A percentile compares a stretch with the other conserved stretches of the same genome.
phyloP scores from a whole-genome alignment of 257 asterid species.

The Solanum neorickii region DNA sequence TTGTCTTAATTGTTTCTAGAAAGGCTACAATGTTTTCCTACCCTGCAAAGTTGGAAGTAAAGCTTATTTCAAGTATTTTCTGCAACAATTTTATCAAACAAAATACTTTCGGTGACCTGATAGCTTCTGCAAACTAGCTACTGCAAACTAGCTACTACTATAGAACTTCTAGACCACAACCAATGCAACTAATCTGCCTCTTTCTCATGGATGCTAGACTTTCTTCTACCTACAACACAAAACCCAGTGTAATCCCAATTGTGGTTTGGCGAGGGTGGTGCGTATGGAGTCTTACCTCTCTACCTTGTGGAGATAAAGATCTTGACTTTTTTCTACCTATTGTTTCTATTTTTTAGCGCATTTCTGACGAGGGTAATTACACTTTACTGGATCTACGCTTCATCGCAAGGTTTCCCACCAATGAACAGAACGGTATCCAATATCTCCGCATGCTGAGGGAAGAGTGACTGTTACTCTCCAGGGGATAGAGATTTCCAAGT shows the following conservation, averaged over 20 bases:
- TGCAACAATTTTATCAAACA: neutral
- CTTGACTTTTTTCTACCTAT: neutral
- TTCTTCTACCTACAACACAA: neutral
- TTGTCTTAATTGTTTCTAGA: neutral
- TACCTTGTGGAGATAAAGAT: neutral
- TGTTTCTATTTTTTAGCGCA: neutral
- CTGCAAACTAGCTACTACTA: neutral
- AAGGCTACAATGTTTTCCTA: neutral
- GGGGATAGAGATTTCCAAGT: neutral
- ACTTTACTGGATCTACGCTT: neutral
- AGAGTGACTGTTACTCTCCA: neutral
- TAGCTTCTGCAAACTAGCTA: neutral
- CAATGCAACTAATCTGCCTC: neutral
- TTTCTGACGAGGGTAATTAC: neutral
- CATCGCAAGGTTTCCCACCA: neutral
- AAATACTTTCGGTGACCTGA: neutral
- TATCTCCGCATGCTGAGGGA: neutral
- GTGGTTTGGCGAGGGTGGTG: neutral
- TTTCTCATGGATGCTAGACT: neutral
- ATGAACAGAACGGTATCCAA: neutral
- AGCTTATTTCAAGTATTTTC: neutral
- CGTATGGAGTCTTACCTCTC: neutral
- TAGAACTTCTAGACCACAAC: neutral
- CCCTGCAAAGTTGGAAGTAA: neutral
- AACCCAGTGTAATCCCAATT: neutral